Evolutionary conservation across 768 basidiomycete species (phyloP), one percentile per base, ranked within the genome.

Genomic region (Porpolomopsis calyptriformis): DNA sequence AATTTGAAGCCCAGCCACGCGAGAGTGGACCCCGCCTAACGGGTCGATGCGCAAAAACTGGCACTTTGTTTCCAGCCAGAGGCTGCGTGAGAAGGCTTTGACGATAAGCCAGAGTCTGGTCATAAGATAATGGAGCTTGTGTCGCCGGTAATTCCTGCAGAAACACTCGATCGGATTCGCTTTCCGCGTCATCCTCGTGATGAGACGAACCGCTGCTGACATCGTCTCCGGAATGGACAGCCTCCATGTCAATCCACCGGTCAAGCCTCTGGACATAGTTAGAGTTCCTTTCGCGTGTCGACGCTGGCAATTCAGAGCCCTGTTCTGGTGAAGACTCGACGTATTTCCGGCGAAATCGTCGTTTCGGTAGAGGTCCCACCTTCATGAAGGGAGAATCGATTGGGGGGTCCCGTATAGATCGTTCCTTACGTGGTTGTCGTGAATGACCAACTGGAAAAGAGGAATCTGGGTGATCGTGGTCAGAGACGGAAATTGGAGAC

Each of bases 191-290:
- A 31, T 76, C 73, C 50, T 70, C 75, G 53, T 64, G 70, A 26
- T 64, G 69, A 1, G 80, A 81, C 1, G 66, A 68, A 26, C 84
- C 85, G 45, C 69, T 73, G 53, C 80, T 82, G 45, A 70, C 68
- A 55, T 90, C 88, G 47, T 86, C 85, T 16, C 86, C 88, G 7
- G 89, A 91, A 54, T 89, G 88, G 14, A 61, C 61, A 2, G 88
- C 88, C 57, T 80, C 82, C 26, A 76, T 67, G 53, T 86, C 85
- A 43, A 86, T 68, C 57, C 80, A 67, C 1, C 57, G 54, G 59
- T 73, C 59, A 29, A 57, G 43, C 43, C 53, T 52, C 57, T 56
- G 31, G 36, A 55, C 27, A 51, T 55, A 18, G 18, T 33, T 22
- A 36, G 38, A 22, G 45, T 39, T 16, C 56, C 57, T 53, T 50